These are phyloP conservation scores for Phyllosticta paracitricarpa DNA, from an alignment of 2,329 filamentous ascomycete species.

Conservation along the genomic window DNA sequence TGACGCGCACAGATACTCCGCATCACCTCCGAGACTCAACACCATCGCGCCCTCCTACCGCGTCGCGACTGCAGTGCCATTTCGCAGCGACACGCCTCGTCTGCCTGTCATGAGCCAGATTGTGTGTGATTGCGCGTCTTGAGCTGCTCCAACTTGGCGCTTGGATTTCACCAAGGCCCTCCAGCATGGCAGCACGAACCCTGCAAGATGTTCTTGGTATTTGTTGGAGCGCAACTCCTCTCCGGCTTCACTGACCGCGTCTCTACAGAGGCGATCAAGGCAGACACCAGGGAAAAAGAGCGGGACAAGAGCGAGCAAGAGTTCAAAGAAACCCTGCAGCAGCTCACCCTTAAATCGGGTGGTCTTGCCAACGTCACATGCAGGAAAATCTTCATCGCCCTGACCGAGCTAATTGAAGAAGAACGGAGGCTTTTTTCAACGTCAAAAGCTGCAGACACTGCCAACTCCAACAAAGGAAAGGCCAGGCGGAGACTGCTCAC, in stretches of 20 bases:
- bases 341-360: slow-evolving; percentile 26
- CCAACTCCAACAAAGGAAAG: not conserved
- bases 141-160: not conserved
- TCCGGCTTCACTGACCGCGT: not conserved
- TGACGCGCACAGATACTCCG: not conserved
- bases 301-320: slow-evolving; percentile 44
- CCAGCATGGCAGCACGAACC: not conserved
- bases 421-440: not conserved
- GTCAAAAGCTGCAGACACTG: not conserved
- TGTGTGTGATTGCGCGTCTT: not conserved
- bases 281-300: slow-evolving; percentile 24
- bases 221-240: not conserved
- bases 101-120: not conserved
- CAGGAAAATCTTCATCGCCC: slow-evolving; percentile 64
- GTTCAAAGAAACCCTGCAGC: slow-evolving; percentile 45
- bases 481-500: not conserved
- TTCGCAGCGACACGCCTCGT: not conserved
- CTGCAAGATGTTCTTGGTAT: not conserved
- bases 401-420: not conserved
- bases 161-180: not conserved
- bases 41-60: not conserved
- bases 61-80: not conserved
- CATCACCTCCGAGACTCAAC: slow-evolving; percentile 6
- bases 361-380: slow-evolving; percentile 65
- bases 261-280: not conserved